Percentiles rank a stretch among this genome's conserved stretches.
phyloP scores from a whole-genome alignment of 2,329 filamentous ascomycete genomes.

The Sporothrix globosa region DNA sequence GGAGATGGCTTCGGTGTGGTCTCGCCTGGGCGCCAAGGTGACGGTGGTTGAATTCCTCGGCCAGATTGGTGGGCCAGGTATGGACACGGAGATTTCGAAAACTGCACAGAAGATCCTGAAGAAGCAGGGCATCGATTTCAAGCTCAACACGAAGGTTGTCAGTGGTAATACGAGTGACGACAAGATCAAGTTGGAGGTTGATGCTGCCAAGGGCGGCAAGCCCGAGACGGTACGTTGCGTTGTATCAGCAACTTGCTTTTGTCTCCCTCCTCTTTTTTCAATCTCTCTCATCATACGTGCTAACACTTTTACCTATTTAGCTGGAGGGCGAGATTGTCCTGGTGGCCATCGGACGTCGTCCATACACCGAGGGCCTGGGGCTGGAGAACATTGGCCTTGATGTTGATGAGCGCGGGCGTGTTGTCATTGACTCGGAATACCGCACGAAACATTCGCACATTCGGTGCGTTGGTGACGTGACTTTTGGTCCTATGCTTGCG shows the following conservation, averaged over 20 bases:
- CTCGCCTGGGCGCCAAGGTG: constrained; percentile 86
- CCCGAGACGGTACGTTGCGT: constrained; percentile 71
- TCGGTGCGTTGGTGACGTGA: constrained; percentile 92
- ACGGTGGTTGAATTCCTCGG: constrained; percentile 96
- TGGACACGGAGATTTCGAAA: constrained; percentile 95
- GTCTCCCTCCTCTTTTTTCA: constrained; percentile 1
- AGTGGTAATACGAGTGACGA: constrained; percentile 80
- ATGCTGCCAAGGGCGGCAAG: constrained; percentile 96
- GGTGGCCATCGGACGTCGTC: constrained; percentile 92
- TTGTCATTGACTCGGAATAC: constrained; percentile 98
- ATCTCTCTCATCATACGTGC: background rate
- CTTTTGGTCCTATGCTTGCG: constrained; percentile 97
- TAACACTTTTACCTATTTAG: constrained; percentile 48
- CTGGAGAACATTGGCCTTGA: constrained; percentile 93
- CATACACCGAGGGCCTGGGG: constrained; percentile 88
- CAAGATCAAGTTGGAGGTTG: constrained; percentile 78
- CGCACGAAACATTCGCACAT: constrained; percentile 97
- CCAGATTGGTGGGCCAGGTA: constrained; percentile 96
- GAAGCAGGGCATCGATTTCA: constrained; percentile 98
- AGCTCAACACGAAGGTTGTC: constrained; percentile 93
- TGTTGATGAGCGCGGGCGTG: constrained; percentile 86
- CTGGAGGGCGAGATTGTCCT: constrained; percentile 94
- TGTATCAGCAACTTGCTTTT: background rate
- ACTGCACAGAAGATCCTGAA: constrained; percentile 85
- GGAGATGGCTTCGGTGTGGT: constrained; percentile 99